Base-by-base conservation (phyloP, 257 asterid species). In the Rubia yunnanensis region DNA sequence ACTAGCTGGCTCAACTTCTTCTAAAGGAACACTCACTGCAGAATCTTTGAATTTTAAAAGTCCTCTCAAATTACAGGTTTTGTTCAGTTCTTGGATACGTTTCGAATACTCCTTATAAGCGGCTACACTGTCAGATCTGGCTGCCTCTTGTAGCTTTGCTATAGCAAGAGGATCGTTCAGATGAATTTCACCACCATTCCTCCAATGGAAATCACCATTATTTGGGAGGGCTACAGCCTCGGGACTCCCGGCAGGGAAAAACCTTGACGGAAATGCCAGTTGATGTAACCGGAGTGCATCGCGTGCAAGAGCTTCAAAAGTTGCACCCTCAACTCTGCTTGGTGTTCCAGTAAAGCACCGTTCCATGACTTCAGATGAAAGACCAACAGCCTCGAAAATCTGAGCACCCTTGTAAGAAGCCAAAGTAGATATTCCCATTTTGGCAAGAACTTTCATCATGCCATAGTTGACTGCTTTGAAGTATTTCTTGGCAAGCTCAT, bases 391-490 rank as follows among this genome's bases (percentile, higher is more conserved):
- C 91, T 94, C 99, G 73, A 94, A 94, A 65, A 94, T 94, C 81
- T 94, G 99, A 44, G 99, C 99, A 23, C 99, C 99, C 78, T 94
- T 94, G 78, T 94, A 94, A 27, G 99, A 94, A 27, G 99, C 99
- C 81, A 94, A 77, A 69, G 99, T 94, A 70, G 99, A 94, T 76
- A 94, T 94, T 22, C 99, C 99, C 99, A 94, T 94, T 71, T 94
- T 94, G 5, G 99, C 99, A 71, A 94, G 95, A 77, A 94, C 99
- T 83, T 94, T 94, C 99, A 83, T 82, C 95, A 94, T 90, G 64
- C 99, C 99, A 68, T 94, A 94, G 81, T 79, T 81, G 81, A 92
- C 88, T 53, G 99, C 99, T 70, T 81, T 81, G 70, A 78, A 90
- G 71, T 86, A 94, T 67, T 82, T 88, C 79, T 88, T 74, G 64